Base-by-base conservation (phyloP, 495 filamentous ascomycete species). In the Copromyces sp. region DNA sequence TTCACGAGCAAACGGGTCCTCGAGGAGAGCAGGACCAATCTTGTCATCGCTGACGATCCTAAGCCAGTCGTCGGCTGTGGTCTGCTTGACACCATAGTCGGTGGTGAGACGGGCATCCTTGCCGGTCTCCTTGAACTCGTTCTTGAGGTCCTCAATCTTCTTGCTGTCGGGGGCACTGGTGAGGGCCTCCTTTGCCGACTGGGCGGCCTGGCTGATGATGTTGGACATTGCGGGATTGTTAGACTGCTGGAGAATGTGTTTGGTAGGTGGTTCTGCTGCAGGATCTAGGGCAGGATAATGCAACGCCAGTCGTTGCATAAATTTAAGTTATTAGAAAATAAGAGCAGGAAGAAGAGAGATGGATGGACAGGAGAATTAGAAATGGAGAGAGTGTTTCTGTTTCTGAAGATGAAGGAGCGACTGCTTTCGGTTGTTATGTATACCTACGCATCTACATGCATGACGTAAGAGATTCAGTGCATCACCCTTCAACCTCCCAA, bases 51-150 rank as follows among this genome's bases (percentile, higher is more conserved):
- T 89, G 39, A 78, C 85, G 9, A 90, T 85, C 75, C 87, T 89
- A 29, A 97, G 84, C 93, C 92, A 97, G 76, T 94, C 87, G 76
- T 97, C 94, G 9, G 89, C 87, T 73, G 90, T 90, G 17, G 85
- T 82, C 74, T 94, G 86, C 80, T 90, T 92, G 40, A 92, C 87
- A 12, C 94, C 94, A 84, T 85, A 90, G 78, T 97, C 93, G 68
- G 91, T 91, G 0, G 93, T 94, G 75, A 94, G 78, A 32, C 83
- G 78, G 32, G 74, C 78, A 9, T 82, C 72, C 68, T 44, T 61
- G 29, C 74, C 72, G 70, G 71, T 75, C 75, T 77, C 78, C 77
- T 77, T 82, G 74, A 72, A 81, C 59, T 83, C 78, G 59, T 77
- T 68, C 37, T 77, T 73, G 39, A 86, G 79, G 69, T 86, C 82